Base-by-base conservation (phyloP, 2,329 filamentous ascomycete genomes). In the Aureobasidium pullulans region DNA sequence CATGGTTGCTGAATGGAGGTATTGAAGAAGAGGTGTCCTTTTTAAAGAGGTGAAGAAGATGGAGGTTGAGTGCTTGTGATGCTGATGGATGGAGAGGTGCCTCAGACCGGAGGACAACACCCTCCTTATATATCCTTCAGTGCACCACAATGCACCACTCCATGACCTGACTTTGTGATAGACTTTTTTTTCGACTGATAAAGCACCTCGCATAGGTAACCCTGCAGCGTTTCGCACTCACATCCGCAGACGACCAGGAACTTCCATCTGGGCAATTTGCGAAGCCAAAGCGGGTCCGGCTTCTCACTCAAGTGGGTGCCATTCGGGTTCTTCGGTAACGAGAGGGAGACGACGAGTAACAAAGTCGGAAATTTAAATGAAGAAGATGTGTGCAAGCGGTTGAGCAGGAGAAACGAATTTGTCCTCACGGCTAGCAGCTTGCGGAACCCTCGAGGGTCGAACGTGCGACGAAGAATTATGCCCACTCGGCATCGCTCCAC, bases 171-270 rank as follows among this genome's bases (percentile, higher is more conserved):
- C 54, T 40, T 36, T 42, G 43, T 42, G 34, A 48, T 48, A 57
- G 43, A 48, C 34, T 57, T 48, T 57, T 36, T 23, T 36, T 32
- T 34, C n/a, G 54, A 57, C 54, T 57, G 42, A 57, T 42, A 37
- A 47, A 57, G 54, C 54, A 48, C 34, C 54, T 57, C 54, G 54
- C 54, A 47, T 47, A 47, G 34, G 34, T 48, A 48, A 40, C 43
- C 44, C 54, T 48, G 43, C 54, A 57, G 15, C 34, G 54, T 57
- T 43, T 57, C 43, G 54, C 34, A 42, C 34, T 48, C 16, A 23
- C 47, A 19, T 28, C 31, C 32, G 28, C 19, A n/a, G 16, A 11
- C 39, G 9, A 9, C 19, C 16, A 42, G 15, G 39, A 31, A 32
- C 23, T 10, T 16, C 50, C 15, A 23, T 19, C 29, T 44, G 37